phyloP scores from a whole-genome alignment of 306 rosid genomes.

The Benincasa hispida region DNA sequence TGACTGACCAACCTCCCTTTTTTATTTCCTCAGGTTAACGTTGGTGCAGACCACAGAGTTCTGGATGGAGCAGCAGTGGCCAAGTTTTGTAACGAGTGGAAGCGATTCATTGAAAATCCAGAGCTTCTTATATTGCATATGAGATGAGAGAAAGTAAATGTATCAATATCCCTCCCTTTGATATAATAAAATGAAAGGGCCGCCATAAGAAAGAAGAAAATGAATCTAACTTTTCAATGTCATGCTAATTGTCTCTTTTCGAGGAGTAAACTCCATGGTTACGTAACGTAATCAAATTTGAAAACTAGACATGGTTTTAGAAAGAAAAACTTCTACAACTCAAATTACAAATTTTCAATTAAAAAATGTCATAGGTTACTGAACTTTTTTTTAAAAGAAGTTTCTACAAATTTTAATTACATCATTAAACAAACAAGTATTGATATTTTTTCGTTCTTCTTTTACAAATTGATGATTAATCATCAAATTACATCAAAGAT shows the following conservation, averaged over 20 bases:
- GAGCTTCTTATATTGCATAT: slow-evolving; percentile 59
- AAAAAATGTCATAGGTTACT: too few species aligned
- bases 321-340: too few species aligned
- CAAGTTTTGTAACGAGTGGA: slow-evolving; percentile 84
- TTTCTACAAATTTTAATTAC: too few species aligned
- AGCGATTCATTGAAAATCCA: slow-evolving; percentile 58
- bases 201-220: not conserved
- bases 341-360: too few species aligned
- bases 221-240: not conserved
- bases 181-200: not conserved
- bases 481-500: too few species aligned
- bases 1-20: not conserved
- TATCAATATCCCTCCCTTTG: not conserved
- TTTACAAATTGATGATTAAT: too few species aligned
- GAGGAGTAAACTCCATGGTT: not conserved
- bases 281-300: not conserved
- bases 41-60: slow-evolving; percentile 95
- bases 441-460: too few species aligned
- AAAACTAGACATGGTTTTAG: not conserved
- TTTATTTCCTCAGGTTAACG: slow-evolving; percentile 42
- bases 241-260: too few species aligned
- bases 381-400: too few species aligned
- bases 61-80: slow-evolving; percentile 97
- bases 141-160: slow-evolving; percentile 24
- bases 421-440: too few species aligned